A percentile compares a stretch with the other conserved stretches of the same genome.
phyloP scores from a whole-genome alignment of 805 yeast species.

The Starmerella sp. region DNA sequence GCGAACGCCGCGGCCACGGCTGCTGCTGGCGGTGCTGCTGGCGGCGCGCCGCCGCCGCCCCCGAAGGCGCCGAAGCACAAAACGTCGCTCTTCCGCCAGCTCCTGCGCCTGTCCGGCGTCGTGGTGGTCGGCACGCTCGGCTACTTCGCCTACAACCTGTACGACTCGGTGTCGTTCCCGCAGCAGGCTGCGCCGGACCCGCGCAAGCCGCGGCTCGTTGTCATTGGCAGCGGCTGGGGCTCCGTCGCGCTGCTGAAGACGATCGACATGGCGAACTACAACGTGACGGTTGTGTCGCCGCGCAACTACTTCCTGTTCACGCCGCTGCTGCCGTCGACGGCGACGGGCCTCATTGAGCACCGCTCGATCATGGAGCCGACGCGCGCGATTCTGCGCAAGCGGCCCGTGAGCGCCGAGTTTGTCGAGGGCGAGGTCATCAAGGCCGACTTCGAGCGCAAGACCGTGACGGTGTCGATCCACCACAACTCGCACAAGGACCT shows the following conservation, averaged over 20 bases:
- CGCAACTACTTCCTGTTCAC: constrained; percentile 92
- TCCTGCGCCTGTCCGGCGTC: constrained; percentile 16
- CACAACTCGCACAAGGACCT: constrained; percentile 20
- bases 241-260: constrained; percentile 72
- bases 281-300: constrained; percentile 84
- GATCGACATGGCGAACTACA: constrained; percentile 75
- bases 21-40: too few species aligned
- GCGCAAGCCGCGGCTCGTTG: constrained; percentile 62
- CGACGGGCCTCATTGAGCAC: constrained; percentile 81
- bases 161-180: constrained; percentile 30
- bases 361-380: constrained; percentile 93
- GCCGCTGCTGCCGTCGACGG: constrained; percentile 88
- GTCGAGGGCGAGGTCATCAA: constrained; percentile 84
- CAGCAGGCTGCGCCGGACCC: constrained; percentile 39
- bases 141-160: constrained; percentile 45
- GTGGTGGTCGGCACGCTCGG: constrained; percentile 36
- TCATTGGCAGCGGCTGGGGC: constrained; percentile 82
- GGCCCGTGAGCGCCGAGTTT: constrained; percentile 65
- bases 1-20: too few species aligned
- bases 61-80: neutral
- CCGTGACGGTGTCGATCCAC: constrained; percentile 42
- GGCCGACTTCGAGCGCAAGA: constrained; percentile 62
- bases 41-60: neutral
- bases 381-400: constrained; percentile 67
- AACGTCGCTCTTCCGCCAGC: constrained; percentile 11